Conservation (phyloP, 441 rosid genomes). For the Aquilaria agallochum region DNA sequence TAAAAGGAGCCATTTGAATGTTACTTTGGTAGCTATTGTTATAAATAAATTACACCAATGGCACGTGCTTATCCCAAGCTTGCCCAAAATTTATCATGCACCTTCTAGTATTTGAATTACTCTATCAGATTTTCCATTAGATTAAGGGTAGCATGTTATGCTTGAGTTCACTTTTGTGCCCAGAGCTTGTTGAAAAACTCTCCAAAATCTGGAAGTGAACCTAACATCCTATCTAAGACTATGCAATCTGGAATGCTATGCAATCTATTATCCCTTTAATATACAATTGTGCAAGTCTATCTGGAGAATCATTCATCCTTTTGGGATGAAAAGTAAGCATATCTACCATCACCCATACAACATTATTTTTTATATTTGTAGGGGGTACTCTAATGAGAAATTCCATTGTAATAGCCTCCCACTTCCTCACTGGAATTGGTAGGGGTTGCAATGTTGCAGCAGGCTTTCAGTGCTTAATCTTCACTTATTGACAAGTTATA, state of each 20-base stretch:
- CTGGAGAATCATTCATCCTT: not conserved
- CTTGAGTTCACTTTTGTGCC: not conserved
- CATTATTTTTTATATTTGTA: not conserved
- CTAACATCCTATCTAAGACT: not conserved
- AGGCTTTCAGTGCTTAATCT: constrained; percentile 1
- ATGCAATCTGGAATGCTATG: not conserved
- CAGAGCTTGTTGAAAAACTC: not conserved
- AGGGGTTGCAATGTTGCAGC: not conserved
- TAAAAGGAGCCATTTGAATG: not conserved
- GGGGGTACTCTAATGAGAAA: too few relatives aligned
- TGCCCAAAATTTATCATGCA: not conserved
- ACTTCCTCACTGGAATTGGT: not conserved
- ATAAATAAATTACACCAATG: too few relatives aligned
- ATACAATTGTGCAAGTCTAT: not conserved
- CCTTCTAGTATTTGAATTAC: not conserved
- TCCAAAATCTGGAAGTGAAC: not conserved
- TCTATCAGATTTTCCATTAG: not conserved
- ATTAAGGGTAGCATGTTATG: not conserved
- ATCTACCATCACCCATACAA: constrained; percentile 1
- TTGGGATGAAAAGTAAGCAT: not conserved
- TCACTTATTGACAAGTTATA: not conserved
- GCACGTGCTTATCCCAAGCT: too few relatives aligned
- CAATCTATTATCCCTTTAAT: not conserved
- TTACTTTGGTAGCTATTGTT: too few relatives aligned
- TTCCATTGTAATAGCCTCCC: not conserved